Conservation (phyloP, 345 rosid species). For the Brassica rapa region DNA sequence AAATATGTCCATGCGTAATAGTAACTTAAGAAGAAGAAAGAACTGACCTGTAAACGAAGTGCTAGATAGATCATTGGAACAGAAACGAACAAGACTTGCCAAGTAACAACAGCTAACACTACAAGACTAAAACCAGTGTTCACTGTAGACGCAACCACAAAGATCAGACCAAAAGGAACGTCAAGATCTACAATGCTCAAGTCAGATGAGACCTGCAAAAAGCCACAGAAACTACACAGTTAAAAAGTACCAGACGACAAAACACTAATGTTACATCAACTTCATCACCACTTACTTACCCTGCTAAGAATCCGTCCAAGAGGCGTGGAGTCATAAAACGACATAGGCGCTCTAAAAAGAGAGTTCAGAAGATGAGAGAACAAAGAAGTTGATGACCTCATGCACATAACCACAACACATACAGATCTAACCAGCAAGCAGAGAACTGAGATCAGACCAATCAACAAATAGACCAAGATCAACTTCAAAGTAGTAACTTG, state of each 20-base stretch:
- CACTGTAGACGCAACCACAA: constrained; percentile 62
- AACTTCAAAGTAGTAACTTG: constrained; percentile 53
- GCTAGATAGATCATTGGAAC: constrained; percentile 70
- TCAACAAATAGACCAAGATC: constrained; percentile 60
- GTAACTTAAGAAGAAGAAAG: background rate
- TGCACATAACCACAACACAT: constrained; percentile 51
- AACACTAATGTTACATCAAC: constrained; percentile 10
- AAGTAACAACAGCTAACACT: constrained; percentile 76
- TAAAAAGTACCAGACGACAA: background rate
- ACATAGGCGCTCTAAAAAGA: constrained; percentile 80
- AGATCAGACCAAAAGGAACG: constrained; percentile 65
- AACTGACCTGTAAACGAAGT: constrained; percentile 72
- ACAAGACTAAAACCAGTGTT: constrained; percentile 70
- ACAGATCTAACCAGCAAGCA: constrained; percentile 62
- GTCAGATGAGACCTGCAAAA: constrained; percentile 70
- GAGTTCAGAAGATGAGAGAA: constrained; percentile 71
- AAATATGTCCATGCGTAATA: background rate
- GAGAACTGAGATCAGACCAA: constrained; percentile 52
- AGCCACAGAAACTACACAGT: background rate
- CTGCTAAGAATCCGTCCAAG: constrained; percentile 72
- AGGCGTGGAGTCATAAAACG: constrained; percentile 90
- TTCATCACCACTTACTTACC: constrained; percentile 46
- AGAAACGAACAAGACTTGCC: constrained; percentile 88
- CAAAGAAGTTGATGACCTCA: constrained; percentile 63
- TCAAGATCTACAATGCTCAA: constrained; percentile 92